phyloP scores from a whole-genome alignment of 2,329 filamentous ascomycete genomes.

The Hymenoscyphus albidus region DNA sequence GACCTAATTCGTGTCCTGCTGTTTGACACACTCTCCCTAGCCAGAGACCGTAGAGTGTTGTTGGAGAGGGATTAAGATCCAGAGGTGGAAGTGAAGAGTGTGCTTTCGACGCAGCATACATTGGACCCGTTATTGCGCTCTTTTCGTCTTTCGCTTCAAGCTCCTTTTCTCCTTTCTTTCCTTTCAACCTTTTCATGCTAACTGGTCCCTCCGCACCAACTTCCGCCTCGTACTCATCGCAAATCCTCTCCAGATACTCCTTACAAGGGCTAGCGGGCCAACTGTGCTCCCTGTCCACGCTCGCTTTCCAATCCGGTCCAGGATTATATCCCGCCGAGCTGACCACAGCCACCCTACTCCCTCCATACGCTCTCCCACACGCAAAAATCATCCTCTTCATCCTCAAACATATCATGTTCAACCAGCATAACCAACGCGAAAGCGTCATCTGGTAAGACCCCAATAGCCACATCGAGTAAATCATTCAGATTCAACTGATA shows the following conservation, averaged over 20 bases:
- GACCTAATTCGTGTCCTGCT: constrained; percentile 61
- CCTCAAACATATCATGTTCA: constrained; percentile 32
- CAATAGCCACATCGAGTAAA: constrained; percentile 29
- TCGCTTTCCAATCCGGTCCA: constrained; percentile 38
- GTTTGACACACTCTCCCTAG: constrained; percentile 55
- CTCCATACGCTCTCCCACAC: constrained; percentile 64
- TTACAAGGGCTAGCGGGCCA: constrained; percentile 64
- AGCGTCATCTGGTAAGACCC: constrained; percentile 27
- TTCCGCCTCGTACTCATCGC: constrained; percentile 21
- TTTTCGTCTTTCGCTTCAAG: not conserved
- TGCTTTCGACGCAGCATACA: constrained; percentile 37
- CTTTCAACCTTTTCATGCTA: not conserved
- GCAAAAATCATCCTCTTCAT: constrained; percentile 62
- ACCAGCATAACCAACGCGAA: constrained; percentile 30
- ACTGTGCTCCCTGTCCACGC: constrained; percentile 42
- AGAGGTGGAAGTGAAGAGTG: constrained; percentile 17
- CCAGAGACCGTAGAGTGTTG: constrained; percentile 47
- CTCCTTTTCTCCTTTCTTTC: not conserved
- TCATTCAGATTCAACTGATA: constrained; percentile 31
- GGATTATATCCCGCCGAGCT: constrained; percentile 61
- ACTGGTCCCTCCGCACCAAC: not conserved
- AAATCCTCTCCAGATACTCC: constrained; percentile 43
- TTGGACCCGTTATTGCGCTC: constrained; percentile 18
- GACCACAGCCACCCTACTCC: constrained; percentile 58
- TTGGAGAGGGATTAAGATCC: constrained; percentile 19